These are phyloP conservation scores for Vigna reflexopilosa DNA, from an alignment of 306 rosid genomes.

Conservation along the genomic window DNA sequence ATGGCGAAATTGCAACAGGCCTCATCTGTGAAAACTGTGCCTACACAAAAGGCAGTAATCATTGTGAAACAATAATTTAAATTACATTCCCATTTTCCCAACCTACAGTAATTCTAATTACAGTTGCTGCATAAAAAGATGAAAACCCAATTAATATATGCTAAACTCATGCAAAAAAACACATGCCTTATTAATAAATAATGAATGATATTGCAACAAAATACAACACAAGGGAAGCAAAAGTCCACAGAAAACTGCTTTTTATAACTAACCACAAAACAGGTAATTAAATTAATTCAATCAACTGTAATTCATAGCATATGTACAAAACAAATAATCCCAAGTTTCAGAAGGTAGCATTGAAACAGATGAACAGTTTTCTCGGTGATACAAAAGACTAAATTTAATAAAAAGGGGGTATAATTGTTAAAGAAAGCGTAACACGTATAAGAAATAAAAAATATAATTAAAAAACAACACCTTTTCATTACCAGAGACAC, in stretches of 20 bases:
- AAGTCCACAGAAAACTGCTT: background rate
- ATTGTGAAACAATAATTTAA: background rate
- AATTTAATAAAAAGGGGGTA: background rate
- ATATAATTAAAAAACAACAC: background rate
- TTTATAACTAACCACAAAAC: background rate
- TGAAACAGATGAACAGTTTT: background rate
- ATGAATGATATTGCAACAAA: background rate
- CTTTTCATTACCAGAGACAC: background rate
- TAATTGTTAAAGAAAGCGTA: background rate
- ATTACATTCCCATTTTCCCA: background rate
- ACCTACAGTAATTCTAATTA: background rate
- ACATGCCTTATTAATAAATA: background rate
- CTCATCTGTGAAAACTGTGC: conserved; percentile 84
- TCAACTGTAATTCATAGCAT: background rate
- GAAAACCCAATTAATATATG: too few species aligned
- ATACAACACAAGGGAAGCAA: background rate
- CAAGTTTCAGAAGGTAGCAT: background rate
- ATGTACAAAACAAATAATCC: too few species aligned
- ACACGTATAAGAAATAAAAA: background rate
- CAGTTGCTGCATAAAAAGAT: background rate
- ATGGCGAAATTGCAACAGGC: conserved; percentile 67
- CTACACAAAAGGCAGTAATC: conserved; percentile 39
- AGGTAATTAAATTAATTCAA: background rate
- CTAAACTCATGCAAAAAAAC: background rate
- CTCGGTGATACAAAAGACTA: background rate